Evolutionary conservation across 2,329 filamentous ascomycete genomes (phyloP).

Genomic region (Arthrobotrys megalospora): DNA sequence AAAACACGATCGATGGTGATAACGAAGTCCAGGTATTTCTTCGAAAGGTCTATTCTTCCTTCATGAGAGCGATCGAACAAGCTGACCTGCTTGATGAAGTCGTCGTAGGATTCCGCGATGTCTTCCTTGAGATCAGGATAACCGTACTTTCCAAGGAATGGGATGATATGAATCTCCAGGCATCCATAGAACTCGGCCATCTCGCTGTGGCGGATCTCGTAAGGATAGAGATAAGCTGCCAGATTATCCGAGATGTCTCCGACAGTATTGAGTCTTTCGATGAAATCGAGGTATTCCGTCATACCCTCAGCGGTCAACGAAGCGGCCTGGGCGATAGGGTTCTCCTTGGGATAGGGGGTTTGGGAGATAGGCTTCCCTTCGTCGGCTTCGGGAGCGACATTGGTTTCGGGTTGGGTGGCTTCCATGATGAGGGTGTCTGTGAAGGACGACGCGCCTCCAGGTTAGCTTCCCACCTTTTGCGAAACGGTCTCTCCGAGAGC

Average conservation of each 20-base stretch:
- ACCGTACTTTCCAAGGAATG: slow-evolving; percentile 31
- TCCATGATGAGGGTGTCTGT: too few relatives aligned
- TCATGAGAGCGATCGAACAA: not conserved
- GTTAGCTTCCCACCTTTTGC: too few relatives aligned
- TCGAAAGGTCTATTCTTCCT: not conserved
- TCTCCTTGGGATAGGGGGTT: not conserved
- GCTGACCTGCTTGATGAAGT: not conserved
- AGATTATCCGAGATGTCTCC: not conserved
- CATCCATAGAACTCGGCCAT: not conserved
- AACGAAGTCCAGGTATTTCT: not conserved
- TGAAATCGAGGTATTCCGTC: slow-evolving; percentile 23
- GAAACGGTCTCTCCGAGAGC: too few relatives aligned
- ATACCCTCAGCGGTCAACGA: slow-evolving; percentile 20
- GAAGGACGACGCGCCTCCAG: too few relatives aligned
- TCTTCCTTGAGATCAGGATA: slow-evolving; percentile 5
- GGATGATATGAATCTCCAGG: slow-evolving; percentile 16
- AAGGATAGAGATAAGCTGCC: not conserved
- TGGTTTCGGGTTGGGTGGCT: too few relatives aligned
- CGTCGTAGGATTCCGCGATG: not conserved
- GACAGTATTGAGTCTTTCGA: slow-evolving; percentile 21
- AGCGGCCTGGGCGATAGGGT: not conserved
- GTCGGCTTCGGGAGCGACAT: not conserved
- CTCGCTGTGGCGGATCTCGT: not conserved
- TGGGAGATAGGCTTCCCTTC: not conserved
- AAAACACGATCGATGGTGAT: not conserved